A percentile compares a stretch with the other conserved stretches of the same genome.
These are phyloP conservation scores for Stagonosporopsis vannaccii DNA, from an alignment of 2,329 filamentous ascomycete species.

Conservation along the genomic window DNA sequence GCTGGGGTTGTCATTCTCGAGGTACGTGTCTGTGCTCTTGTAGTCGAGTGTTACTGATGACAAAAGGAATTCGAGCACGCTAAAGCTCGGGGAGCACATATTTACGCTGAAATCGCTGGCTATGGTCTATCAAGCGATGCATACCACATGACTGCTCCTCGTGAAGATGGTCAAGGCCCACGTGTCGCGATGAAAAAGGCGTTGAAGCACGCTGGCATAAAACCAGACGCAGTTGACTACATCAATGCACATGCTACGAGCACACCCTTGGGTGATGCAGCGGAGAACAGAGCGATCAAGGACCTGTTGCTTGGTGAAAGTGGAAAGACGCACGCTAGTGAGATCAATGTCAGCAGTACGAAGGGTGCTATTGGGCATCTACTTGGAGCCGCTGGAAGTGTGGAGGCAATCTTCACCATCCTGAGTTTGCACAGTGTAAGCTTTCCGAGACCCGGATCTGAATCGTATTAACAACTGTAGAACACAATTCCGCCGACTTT, in stretches of 20 bases:
- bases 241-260: conserved; percentile 96
- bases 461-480: conserved; percentile 55
- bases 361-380: conserved; percentile 94
- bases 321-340: conserved; percentile 65
- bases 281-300: conserved; percentile 85
- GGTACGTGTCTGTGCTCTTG: conserved; percentile 45
- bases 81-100: conserved; percentile 74
- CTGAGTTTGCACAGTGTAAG: conserved; percentile 79
- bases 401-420: conserved; percentile 87
- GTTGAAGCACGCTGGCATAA: conserved; percentile 73
- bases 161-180: conserved; percentile 81
- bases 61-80: conserved; percentile 82
- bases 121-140: conserved; percentile 93
- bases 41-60: conserved; percentile 7
- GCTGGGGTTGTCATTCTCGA: conserved; percentile 88
- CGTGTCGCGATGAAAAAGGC: conserved; percentile 85
- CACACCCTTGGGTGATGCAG: conserved; percentile 82
- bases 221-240: conserved; percentile 79
- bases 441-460: conserved; percentile 8
- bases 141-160: conserved; percentile 90
- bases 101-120: conserved; percentile 88
- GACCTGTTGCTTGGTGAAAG: conserved; percentile 76
- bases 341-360: conserved; percentile 88
- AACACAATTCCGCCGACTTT: conserved; percentile 83
- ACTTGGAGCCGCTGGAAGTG: conserved; percentile 86